These are phyloP conservation scores for Cystobasidium ongulense DNA, from an alignment of 768 basidiomycete species.

Conservation along the genomic window DNA sequence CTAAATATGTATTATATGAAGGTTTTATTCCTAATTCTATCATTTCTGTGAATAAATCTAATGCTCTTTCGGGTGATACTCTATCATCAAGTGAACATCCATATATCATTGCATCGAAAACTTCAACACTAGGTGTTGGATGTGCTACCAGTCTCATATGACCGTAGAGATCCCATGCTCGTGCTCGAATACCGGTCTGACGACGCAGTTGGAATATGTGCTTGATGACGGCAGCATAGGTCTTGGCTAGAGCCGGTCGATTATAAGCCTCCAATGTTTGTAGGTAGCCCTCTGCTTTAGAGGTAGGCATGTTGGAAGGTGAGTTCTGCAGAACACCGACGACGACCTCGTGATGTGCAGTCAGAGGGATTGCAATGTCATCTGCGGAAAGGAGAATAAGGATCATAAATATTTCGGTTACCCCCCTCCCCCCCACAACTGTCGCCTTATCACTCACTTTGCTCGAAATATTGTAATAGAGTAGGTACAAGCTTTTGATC, in stretches of 20 bases:
- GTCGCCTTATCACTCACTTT: too few species aligned
- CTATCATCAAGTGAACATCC: constrained; percentile 60
- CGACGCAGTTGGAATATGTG: constrained; percentile 29
- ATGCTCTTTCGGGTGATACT: constrained; percentile 77
- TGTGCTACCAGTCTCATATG: constrained; percentile 97
- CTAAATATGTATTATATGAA: constrained; percentile 64
- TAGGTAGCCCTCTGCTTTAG: constrained; percentile 19
- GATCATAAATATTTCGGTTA: too few species aligned
- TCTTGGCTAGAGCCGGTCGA: background rate
- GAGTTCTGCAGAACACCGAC: background rate
- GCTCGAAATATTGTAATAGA: background rate
- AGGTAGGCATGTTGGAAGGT: background rate
- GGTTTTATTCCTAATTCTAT: constrained; percentile 56
- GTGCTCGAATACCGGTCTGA: constrained; percentile 48
- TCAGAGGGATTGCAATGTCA: background rate
- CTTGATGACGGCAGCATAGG: constrained; percentile 34
- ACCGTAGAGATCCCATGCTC: constrained; percentile 87
- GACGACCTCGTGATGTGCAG: constrained; percentile 43
- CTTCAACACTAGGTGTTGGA: constrained; percentile 59
- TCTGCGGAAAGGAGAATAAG: background rate
- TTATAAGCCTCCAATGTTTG: constrained; percentile 3
- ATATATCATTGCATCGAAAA: constrained; percentile 79
- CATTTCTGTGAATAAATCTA: constrained; percentile 92
- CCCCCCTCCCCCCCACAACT: too few species aligned
- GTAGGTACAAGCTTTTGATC: background rate